Evolutionary conservation across 805 yeast genomes (phyloP).

Genomic region (Candida odintsovae): DNA sequence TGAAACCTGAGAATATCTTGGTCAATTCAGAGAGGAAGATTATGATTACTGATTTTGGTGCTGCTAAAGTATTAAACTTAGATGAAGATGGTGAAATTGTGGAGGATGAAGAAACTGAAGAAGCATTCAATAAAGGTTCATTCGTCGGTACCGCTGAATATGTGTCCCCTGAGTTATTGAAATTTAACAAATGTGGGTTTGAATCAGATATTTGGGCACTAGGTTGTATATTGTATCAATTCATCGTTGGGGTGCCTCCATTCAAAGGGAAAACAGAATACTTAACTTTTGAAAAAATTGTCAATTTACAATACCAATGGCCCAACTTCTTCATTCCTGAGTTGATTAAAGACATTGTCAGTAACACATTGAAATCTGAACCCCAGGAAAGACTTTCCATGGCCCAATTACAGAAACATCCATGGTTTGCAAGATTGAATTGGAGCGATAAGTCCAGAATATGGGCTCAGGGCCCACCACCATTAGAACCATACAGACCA

Average conservation of each 20-base stretch:
- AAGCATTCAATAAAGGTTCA: slow-evolving; percentile 38
- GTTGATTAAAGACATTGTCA: slow-evolving; percentile 58
- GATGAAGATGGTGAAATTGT: slow-evolving; percentile 21
- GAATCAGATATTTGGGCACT: slow-evolving; percentile 97
- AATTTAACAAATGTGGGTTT: slow-evolving; percentile 74
- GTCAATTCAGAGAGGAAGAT: slow-evolving; percentile 80
- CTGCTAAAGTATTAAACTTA: slow-evolving; percentile 71
- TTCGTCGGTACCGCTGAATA: slow-evolving; percentile 62
- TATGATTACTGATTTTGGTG: slow-evolving; percentile 95
- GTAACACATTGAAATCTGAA: slow-evolving; percentile 60
- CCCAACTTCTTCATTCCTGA: slow-evolving; percentile 61
- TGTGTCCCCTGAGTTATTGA: slow-evolving; percentile 63
- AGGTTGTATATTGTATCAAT: slow-evolving; percentile 91
- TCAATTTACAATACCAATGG: slow-evolving; percentile 66
- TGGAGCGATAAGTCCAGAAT: slow-evolving; percentile 62
- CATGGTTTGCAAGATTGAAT: slow-evolving; percentile 62
- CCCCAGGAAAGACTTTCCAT: slow-evolving; percentile 63
- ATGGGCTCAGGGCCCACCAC: slow-evolving; percentile 69
- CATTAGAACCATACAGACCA: slow-evolving; percentile 58
- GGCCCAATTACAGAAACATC: slow-evolving; percentile 53
- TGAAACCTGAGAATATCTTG: slow-evolving; percentile 90
- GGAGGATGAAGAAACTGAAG: slow-evolving; percentile 25
- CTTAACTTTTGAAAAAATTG: slow-evolving; percentile 77
- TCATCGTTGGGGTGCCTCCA: slow-evolving; percentile 89
- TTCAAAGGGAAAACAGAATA: slow-evolving; percentile 81